phyloP scores from a whole-genome alignment of 352 stramenopile genomes.

The Hyaloperonospora arabidopsidis region DNA sequence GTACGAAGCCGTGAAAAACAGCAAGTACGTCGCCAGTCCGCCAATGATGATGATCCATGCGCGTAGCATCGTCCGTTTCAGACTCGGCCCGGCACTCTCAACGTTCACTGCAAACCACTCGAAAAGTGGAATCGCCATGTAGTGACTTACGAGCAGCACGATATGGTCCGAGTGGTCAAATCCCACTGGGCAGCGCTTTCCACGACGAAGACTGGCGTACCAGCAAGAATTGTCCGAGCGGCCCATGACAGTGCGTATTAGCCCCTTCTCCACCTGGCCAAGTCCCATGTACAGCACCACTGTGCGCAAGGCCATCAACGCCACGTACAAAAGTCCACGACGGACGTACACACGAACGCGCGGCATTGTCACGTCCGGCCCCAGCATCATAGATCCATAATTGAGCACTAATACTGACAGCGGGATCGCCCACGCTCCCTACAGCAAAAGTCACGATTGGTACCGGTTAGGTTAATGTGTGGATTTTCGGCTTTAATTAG shows the following conservation, averaged over 20 bases:
- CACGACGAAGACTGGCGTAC: slow-evolving; percentile 50
- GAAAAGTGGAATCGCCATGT: slow-evolving; percentile 60
- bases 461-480: no score
- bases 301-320: background rate
- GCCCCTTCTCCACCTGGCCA: slow-evolving; percentile 38
- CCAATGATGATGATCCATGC: slow-evolving; percentile 38
- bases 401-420: slow-evolving; percentile 55
- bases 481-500: background rate
- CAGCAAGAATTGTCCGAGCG: slow-evolving; percentile 35
- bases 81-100: slow-evolving; percentile 29
- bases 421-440: slow-evolving; percentile 62
- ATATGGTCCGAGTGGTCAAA: slow-evolving; percentile 82
- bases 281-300: slow-evolving; percentile 62
- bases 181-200: slow-evolving; percentile 36
- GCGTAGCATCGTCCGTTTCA: slow-evolving; percentile 49
- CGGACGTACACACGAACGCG: slow-evolving; percentile 35
- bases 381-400: slow-evolving; percentile 26
- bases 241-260: slow-evolving; percentile 36
- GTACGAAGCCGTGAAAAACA: slow-evolving; percentile 60
- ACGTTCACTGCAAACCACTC: slow-evolving; percentile 65
- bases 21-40: slow-evolving; percentile 36
- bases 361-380: slow-evolving; percentile 33
- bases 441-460: slow-evolving; percentile 7
- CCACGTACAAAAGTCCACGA: slow-evolving; percentile 2
- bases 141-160: slow-evolving; percentile 65